These are phyloP conservation scores for Fusarium multiceps DNA, from an alignment of 2,329 filamentous ascomycete species.

Conservation along the genomic window DNA sequence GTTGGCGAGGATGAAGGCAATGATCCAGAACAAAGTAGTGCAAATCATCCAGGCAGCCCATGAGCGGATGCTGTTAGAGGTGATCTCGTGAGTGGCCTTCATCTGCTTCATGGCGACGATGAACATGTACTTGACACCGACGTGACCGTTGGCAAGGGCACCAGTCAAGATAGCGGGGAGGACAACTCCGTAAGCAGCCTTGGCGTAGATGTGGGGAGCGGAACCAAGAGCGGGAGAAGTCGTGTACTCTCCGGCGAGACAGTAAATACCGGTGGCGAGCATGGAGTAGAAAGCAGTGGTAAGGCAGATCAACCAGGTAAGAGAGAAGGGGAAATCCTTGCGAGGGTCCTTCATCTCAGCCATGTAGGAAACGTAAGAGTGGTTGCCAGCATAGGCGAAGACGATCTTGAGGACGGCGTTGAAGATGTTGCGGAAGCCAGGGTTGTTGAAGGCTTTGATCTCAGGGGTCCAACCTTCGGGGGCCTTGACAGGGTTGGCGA, in stretches of 20 bases:
- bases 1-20: slow-evolving; percentile 39
- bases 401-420: slow-evolving; percentile 29
- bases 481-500: slow-evolving; percentile 1
- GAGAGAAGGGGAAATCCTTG: slow-evolving; percentile 33
- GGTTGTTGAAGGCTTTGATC: slow-evolving; percentile 14
- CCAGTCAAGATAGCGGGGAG: slow-evolving; percentile 36
- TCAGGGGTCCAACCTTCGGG: slow-evolving; percentile 12
- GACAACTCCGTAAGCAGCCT: slow-evolving; percentile 39
- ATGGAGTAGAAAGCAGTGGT: slow-evolving; percentile 31
- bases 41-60: slow-evolving; percentile 42
- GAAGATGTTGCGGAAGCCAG: slow-evolving; percentile 29
- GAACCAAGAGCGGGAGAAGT: slow-evolving; percentile 35
- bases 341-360: slow-evolving; percentile 39
- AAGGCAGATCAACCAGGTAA: slow-evolving; percentile 20
- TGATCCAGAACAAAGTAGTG: slow-evolving; percentile 34
- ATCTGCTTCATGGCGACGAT: slow-evolving; percentile 20
- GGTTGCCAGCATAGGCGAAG: slow-evolving; percentile 40
- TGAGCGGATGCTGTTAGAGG: slow-evolving; percentile 25
- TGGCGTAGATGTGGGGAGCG: slow-evolving; percentile 28
- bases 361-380: slow-evolving; percentile 40
- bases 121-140: slow-evolving; percentile 37
- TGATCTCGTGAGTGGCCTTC: slow-evolving; percentile 19
- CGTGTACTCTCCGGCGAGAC: slow-evolving; percentile 35
- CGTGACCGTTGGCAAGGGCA: slow-evolving; percentile 37
- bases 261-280: slow-evolving; percentile 36